Base-by-base conservation (phyloP, 495 filamentous ascomycete species). In the Aspergillus baeticus region DNA sequence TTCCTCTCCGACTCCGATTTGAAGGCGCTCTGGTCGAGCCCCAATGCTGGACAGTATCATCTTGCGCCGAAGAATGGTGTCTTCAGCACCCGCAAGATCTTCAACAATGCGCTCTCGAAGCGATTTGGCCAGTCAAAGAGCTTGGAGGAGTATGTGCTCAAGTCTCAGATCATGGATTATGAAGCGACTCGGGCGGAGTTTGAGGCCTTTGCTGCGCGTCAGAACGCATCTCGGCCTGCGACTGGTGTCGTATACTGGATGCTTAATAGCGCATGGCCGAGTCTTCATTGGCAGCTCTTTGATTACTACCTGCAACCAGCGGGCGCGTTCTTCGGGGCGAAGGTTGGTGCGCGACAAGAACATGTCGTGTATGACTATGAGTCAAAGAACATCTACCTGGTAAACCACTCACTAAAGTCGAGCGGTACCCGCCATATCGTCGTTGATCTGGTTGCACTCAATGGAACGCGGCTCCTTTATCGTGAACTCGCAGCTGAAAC, bases 231-330 rank as follows among this genome's bases (percentile, higher is more conserved):
- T 5, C 68, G 78, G 0, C 77, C 82, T 3, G 82, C 85, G 0
- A 87, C 84, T 0, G 84, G 85, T 0, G 17, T 82, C 2, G 78
- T 88, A 6, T 88, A 88, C 67, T 87, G 85, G 85, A 88, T 87
- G 85, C 58, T 86, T 57, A 87, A 84, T 55, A 78, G 78, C 44
- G 84, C 84, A 0, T 87, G 84, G 79, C 84, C 85, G 10, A 81
- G 74, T 39, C 69, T 87, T 35, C 84, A 87, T 62, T 88, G 85
- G 84, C 81, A 84, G 52, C 60, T 87, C 2, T 85, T 86, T 64
- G 84, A 87, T 57, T 85, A 84, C 54, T 87, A 87, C 57, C 67
- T 86, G 22, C 75, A 71, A 18, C 78, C 84, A 0, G 78, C 76
- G 5, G 84, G 81, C 0, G 71, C 78, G 2, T 87, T 83, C 53